phyloP scores from a whole-genome alignment of 805 yeast species.

The Lachancea nothofagi region DNA sequence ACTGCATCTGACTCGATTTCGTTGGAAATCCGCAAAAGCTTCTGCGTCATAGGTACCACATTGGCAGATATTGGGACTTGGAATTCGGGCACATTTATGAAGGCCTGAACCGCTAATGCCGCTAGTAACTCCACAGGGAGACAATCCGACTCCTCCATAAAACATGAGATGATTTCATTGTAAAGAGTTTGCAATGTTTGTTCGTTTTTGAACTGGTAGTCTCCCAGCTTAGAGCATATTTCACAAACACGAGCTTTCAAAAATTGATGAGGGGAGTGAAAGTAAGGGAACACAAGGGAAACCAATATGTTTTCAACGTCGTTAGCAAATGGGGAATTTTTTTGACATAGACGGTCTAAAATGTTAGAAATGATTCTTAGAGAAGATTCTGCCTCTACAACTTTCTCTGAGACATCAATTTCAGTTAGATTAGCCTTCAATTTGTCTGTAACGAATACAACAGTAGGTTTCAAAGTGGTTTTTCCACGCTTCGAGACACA shows the following conservation, averaged over 20 bases:
- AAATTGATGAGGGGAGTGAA: conserved; percentile 55
- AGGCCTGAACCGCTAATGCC: conserved; percentile 79
- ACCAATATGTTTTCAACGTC: conserved; percentile 69
- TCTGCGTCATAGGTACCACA: conserved; percentile 79
- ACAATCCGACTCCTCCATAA: conserved; percentile 39
- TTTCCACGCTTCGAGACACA: conserved; percentile 64
- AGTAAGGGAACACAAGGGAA: conserved; percentile 64
- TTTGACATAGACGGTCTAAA: conserved; percentile 49
- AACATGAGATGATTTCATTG: conserved; percentile 41
- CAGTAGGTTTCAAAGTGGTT: conserved; percentile 52
- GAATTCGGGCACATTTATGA: conserved; percentile 58
- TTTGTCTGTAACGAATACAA: conserved; percentile 52
- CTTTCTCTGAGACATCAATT: conserved; percentile 39
- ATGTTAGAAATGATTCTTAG: conserved; percentile 74
- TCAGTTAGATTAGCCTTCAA: conserved; percentile 28
- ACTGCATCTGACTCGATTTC: conserved; percentile 82
- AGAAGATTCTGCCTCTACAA: conserved; percentile 71
- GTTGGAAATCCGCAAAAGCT: conserved; percentile 65
- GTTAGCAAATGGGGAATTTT: conserved; percentile 49
- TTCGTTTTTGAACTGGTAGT: conserved; percentile 44
- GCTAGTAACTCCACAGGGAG: conserved; percentile 80
- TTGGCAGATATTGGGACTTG: conserved; percentile 60
- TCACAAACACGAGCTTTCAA: conserved; percentile 73
- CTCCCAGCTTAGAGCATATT: conserved; percentile 58
- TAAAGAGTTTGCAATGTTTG: conserved; percentile 36